phyloP scores from a whole-genome alignment of 2,329 filamentous ascomycete genomes.

The Microdochium trichocladiopsis region DNA sequence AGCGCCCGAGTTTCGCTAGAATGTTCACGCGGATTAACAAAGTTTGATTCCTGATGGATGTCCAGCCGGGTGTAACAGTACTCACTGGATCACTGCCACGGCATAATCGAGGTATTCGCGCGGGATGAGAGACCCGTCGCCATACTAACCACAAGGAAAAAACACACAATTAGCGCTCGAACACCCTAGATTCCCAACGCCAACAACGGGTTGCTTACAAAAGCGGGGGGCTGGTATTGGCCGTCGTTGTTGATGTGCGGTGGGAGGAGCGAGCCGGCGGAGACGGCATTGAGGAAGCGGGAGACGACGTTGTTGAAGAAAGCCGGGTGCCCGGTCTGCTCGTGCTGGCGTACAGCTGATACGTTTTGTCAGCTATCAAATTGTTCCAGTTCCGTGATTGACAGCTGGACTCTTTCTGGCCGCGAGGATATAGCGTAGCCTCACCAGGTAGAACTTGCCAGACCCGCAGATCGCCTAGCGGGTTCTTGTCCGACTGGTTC shows the following conservation, averaged over 20 bases:
- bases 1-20: slow-evolving; percentile 6
- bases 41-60: background rate
- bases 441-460: slow-evolving; percentile 14
- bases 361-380: background rate
- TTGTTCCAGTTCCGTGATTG: background rate
- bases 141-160: slow-evolving; percentile 6
- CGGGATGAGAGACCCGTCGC: slow-evolving; percentile 14
- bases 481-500: slow-evolving; percentile 11
- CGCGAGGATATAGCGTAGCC: too few species aligned
- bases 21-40: background rate
- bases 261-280: slow-evolving; percentile 7
- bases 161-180: background rate
- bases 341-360: slow-evolving; percentile 11
- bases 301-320: slow-evolving; percentile 18
- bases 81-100: slow-evolving; percentile 12
- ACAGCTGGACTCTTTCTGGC: too few species aligned
- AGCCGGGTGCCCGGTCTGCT: slow-evolving; percentile 8
- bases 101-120: slow-evolving; percentile 13
- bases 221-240: slow-evolving; percentile 12
- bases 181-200: background rate
- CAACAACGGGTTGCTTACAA: slow-evolving; percentile 6
- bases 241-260: slow-evolving; percentile 10
- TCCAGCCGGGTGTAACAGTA: background rate
- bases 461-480: slow-evolving; percentile 12
- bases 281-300: slow-evolving; percentile 12